Evolutionary conservation across 106 monocot species (phyloP).

Genomic region (Dioscorea alata): DNA sequence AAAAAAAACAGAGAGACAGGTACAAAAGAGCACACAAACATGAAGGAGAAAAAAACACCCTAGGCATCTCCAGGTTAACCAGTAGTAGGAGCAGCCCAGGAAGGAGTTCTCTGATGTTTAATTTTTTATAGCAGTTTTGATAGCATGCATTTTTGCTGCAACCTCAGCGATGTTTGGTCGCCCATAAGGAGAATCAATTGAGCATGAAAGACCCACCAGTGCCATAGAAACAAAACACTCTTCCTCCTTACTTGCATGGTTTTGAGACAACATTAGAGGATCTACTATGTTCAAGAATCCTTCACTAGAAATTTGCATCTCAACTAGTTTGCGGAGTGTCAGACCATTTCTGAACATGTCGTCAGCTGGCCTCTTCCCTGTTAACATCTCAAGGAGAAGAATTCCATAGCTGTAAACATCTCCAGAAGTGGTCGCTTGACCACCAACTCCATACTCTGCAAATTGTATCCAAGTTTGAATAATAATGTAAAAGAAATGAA

Average conservation of each 20-base stretch:
- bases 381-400: conserved; percentile 25
- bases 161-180: background rate
- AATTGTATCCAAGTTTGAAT: background rate
- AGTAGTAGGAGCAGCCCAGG: too few relatives aligned
- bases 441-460: conserved; percentile 26
- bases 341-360: conserved; percentile 13
- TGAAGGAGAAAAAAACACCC: too few relatives aligned
- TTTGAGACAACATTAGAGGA: conserved; percentile 1
- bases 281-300: conserved; percentile 26
- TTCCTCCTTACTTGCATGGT: background rate
- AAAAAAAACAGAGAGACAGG: too few relatives aligned
- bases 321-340: conserved; percentile 11
- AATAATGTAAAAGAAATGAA: too few relatives aligned
- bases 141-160: too few relatives aligned
- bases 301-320: conserved; percentile 3
- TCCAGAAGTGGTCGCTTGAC: conserved; percentile 9
- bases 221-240: background rate
- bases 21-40: too few relatives aligned
- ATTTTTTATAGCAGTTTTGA: too few relatives aligned
- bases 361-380: conserved; percentile 17
- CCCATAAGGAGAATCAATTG: background rate
- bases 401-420: conserved; percentile 35
- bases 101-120: too few relatives aligned
- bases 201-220: background rate
- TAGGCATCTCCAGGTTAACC: too few relatives aligned